These are phyloP conservation scores for Vigna reflexopilosa DNA, from an alignment of 306 rosid species.

Conservation along the genomic window DNA sequence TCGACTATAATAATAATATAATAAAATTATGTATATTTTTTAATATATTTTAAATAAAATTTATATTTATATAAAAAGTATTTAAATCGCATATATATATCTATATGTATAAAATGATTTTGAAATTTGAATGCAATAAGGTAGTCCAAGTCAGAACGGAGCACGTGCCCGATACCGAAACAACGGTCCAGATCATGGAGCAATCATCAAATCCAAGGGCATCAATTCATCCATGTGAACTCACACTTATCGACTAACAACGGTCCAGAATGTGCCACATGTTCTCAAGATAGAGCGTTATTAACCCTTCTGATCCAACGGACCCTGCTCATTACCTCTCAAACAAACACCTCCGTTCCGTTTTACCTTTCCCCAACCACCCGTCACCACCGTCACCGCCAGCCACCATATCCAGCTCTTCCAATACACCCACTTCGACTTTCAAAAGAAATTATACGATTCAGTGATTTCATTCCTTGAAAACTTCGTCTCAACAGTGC, in stretches of 20 bases:
- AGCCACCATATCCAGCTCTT: background rate
- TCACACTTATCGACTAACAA: conserved; percentile 69
- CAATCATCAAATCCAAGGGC: conserved; percentile 47
- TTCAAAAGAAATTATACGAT: background rate
- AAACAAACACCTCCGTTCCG: conserved; percentile 50
- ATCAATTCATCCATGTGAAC: conserved; percentile 18
- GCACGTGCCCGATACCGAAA: conserved; percentile 52
- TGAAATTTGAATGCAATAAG: conserved; percentile 2
- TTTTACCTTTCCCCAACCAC: background rate
- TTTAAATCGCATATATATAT: no score
- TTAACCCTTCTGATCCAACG: conserved; percentile 64
- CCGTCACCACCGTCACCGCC: conserved; percentile 31
- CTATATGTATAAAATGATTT: no score
- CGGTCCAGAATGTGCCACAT: conserved; percentile 60
- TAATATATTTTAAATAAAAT: no score
- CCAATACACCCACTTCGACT: background rate
- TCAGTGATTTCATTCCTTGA: background rate
- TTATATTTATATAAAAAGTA: no score
- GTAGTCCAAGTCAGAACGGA: conserved; percentile 52
- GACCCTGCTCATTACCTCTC: conserved; percentile 51
- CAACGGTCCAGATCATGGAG: conserved; percentile 51
- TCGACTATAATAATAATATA: no score
- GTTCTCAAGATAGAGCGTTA: conserved; percentile 51
- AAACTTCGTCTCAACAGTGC: background rate
- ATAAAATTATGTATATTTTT: no score